Conservation (phyloP, 305 asterid species). For the Fraxinus paxiana region DNA sequence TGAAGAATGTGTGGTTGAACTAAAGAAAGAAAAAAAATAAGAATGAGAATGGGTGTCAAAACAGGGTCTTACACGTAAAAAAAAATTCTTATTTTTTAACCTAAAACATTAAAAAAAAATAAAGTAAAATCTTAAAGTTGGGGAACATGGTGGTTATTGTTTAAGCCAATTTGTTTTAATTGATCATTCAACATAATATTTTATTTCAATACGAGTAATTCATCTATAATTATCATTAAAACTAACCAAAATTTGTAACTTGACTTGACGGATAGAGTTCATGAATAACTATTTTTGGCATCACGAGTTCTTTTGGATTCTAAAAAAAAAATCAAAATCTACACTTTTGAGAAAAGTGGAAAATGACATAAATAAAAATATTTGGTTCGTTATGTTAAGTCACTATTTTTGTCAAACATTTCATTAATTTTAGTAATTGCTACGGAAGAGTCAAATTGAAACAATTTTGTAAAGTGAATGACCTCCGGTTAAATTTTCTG, state of each 20-base stretch:
- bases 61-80: too few relatives aligned
- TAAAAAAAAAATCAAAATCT: too few relatives aligned
- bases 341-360: neutral
- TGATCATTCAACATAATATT: neutral
- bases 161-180: neutral
- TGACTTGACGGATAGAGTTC: neutral
- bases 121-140: too few relatives aligned
- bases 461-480: neutral
- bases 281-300: neutral
- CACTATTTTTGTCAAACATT: neutral
- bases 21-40: too few relatives aligned
- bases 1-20: too few relatives aligned
- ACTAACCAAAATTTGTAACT: neutral
- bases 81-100: too few relatives aligned
- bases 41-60: too few relatives aligned
- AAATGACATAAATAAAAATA: neutral
- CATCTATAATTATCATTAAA: neutral
- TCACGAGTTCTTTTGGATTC: neutral
- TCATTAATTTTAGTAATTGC: neutral
- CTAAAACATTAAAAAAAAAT: too few relatives aligned
- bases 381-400: neutral
- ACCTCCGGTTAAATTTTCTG: neutral
- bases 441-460: neutral
- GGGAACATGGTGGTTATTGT: neutral
- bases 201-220: neutral